These are phyloP conservation scores for Eucalyptus tenuipes DNA, from an alignment of 345 rosid species.

Conservation along the genomic window DNA sequence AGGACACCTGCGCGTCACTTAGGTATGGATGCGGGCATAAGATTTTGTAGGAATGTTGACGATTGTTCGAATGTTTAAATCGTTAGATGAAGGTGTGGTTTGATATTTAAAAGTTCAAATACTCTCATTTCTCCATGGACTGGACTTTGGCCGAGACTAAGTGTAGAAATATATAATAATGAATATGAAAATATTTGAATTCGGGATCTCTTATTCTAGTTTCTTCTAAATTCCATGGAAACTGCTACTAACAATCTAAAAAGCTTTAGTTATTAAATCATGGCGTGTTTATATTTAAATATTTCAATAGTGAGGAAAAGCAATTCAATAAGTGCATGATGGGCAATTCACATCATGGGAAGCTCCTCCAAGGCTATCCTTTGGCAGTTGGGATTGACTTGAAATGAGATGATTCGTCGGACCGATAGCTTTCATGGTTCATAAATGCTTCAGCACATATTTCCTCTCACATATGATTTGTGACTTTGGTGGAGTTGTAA, in stretches of 20 bases:
- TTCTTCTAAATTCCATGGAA: not conserved
- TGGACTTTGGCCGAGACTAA: fast-evolving
- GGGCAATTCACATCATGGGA: not conserved
- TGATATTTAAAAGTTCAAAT: not conserved
- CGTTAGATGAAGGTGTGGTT: fast-evolving
- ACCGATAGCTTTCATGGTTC: not conserved
- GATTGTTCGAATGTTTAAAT: fast-evolving
- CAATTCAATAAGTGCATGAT: not conserved
- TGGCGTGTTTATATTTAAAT: not conserved
- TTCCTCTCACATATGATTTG: not conserved
- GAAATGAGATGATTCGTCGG: fast-evolving
- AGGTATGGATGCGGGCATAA: not conserved
- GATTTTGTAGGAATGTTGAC: not conserved
- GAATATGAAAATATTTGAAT: not conserved
- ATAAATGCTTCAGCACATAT: not conserved
- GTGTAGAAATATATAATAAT: fast-evolving
- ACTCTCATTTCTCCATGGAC: fast-evolving
- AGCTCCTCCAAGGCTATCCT: not conserved
- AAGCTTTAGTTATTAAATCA: fast-evolving
- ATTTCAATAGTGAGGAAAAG: not conserved
- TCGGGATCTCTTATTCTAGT: not conserved
- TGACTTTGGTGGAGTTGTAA: not conserved
- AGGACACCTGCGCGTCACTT: fast-evolving
- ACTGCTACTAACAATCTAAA: fast-evolving
- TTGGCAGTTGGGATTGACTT: fast-evolving